Percentiles rank a stretch among this genome's conserved stretches.
phyloP scores from a whole-genome alignment of 139 green algal genomes.

The Coccomyxa sp. region DNA sequence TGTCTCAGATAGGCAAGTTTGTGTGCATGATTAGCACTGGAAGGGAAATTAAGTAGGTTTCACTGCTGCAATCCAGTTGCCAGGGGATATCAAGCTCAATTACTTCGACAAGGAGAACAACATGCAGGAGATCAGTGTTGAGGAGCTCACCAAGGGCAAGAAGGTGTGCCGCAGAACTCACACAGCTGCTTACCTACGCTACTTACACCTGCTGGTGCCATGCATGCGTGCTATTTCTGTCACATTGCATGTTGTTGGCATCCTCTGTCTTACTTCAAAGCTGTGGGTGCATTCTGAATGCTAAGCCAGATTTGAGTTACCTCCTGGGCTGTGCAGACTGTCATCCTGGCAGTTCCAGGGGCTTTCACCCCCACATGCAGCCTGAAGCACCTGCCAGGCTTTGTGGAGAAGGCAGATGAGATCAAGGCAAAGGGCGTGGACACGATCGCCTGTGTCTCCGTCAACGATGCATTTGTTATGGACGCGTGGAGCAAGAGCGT shows the following conservation, averaged over 20 bases:
- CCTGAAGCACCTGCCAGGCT: slow-evolving; percentile 87
- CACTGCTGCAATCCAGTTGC: slow-evolving; percentile 30
- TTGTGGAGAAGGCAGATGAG: slow-evolving; percentile 89
- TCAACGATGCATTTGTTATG: slow-evolving; percentile 98
- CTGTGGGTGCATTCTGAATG: background rate
- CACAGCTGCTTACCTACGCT: background rate
- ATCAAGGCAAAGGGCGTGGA: slow-evolving; percentile 89
- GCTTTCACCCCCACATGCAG: slow-evolving; percentile 93
- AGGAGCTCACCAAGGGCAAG: slow-evolving; percentile 83
- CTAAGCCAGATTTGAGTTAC: background rate
- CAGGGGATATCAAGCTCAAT: slow-evolving; percentile 58
- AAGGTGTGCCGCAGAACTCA: slow-evolving; percentile 56
- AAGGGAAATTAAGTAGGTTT: no score
- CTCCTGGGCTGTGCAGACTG: slow-evolving; percentile 35
- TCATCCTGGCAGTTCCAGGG: slow-evolving; percentile 87
- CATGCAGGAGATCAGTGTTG: slow-evolving; percentile 78
- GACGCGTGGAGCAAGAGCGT: slow-evolving; percentile 90
- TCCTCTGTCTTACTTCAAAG: background rate
- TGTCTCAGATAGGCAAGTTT: no score
- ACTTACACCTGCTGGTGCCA: background rate
- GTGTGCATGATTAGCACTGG: no score
- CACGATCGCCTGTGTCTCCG: slow-evolving; percentile 88
- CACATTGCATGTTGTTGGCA: background rate
- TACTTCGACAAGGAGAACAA: slow-evolving; percentile 90
- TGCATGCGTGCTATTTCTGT: background rate